Evolutionary conservation across 78 protist genomes (phyloP).

Genomic region (Dictyostelium firmibasis): DNA sequence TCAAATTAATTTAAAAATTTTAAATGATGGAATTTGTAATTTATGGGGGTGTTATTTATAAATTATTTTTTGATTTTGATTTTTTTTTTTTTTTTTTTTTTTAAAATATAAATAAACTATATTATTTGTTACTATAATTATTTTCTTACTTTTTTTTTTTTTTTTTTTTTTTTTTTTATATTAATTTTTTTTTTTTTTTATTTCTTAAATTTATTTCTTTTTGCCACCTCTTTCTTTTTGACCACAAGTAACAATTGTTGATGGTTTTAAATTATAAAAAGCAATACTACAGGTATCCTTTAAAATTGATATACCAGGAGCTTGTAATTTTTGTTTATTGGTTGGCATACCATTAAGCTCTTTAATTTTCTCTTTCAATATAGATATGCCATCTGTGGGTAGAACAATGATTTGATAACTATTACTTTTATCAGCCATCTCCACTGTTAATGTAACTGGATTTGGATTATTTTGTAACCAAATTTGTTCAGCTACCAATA

Average conservation of each 20-base stretch:
- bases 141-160: not conserved
- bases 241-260: not conserved
- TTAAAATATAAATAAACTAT: too few species aligned
- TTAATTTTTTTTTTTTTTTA: not conserved
- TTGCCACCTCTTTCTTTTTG: conserved; percentile 77
- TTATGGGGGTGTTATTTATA: not conserved
- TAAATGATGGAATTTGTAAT: not conserved
- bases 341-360: conserved; percentile 52
- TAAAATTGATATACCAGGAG: conserved; percentile 63
- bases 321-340: conserved; percentile 80
- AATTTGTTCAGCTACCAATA: conserved; percentile 18
- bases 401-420: conserved; percentile 1
- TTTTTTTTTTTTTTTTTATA: not conserved
- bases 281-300: conserved; percentile 62
- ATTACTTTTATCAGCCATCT: not conserved
- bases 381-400: conserved; percentile 25
- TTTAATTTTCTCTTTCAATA: conserved; percentile 52
- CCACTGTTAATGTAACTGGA: conserved; percentile 40
- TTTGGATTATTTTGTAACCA: conserved; percentile 43
- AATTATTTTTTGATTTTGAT: not conserved
- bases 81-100: too few species aligned
- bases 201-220: conserved; percentile 40
- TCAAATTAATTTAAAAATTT: not conserved
- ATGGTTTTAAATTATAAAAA: conserved; percentile 35
- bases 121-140: not conserved